Evolutionary conservation across 208 protist genomes (phyloP), one percentile per base, ranked within the genome.

Genomic region (Leishmania amazonensis): DNA sequence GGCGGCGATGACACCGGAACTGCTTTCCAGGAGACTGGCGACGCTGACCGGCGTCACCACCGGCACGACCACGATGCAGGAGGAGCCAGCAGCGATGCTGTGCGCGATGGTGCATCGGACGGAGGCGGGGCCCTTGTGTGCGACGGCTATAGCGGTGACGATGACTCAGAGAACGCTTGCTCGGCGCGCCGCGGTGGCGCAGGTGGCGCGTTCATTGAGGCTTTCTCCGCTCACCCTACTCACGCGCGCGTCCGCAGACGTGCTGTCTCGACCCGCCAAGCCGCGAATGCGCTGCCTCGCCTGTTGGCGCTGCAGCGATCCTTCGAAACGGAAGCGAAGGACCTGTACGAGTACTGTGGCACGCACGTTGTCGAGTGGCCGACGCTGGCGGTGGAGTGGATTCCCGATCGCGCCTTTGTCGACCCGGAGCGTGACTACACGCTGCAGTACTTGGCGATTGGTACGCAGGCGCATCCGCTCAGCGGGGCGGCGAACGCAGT

Each of bases 351-450:
- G 62, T 92, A 86, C 83, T 91, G 85, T 79, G 76, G 80, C 65
- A 88, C 75, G 6, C 88, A 93, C 71, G 81, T 89, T 42, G 57
- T 88, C 75, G 91, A 91, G 84, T 94, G 89, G 89, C 91, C 91
- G 47, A 83, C 85, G 70, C 81, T 93, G 42, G 82, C 87, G 51
- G 81, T 94, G 38, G 91, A 92, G 81, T 94, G 91, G 91, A 86
- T 94, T 51, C 81, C 91, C 8, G 83, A 91, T 51, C 86, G 86
- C 45, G 35, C 75, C 49, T 88, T 90, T 45, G 77, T 54, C 24
- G 87, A 90, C 67, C 80, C 85, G 13, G 88, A 86, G 82, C 80
- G 84, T 24, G 89, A 93, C 83, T 94, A 91, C 88, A 89, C 87
- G 45, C 76, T 93, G 79, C 85, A 93, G 78, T 93, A 88, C 83